Base-by-base conservation (phyloP, 768 basidiomycete genomes). In the Hirschioporus abietinus region DNA sequence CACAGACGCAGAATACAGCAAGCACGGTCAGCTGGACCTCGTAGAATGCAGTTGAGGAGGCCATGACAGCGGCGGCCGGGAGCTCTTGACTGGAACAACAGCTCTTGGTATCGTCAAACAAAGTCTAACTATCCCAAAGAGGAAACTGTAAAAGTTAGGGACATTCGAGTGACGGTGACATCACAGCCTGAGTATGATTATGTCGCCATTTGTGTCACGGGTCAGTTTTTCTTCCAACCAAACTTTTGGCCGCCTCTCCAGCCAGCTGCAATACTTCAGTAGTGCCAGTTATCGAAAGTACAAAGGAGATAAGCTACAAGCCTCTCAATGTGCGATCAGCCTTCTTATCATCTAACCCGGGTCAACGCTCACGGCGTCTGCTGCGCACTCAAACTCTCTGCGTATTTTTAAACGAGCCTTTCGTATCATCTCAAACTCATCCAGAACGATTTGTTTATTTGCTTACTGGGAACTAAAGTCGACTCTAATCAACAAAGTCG, bases 11-110 rank as follows among this genome's bases (percentile, higher is more conserved):
- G 42, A 76, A 72, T n/a, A 69, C 70, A 27, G 73, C 69, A 25
- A 82, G 75, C 12, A 79, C 65, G 35, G 78, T 69, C 42, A 81
- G 68, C 66, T 82, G 80, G n/a, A 74, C 66, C 68, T 82, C 80
- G 65, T 82, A 82, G 72, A 82, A 82, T 62, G 69, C 70, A 34
- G 70, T 61, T 34, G 60, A 52, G 12, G 42, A 52, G 42, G 42
- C 42, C 42, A 52, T 52, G 42, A 20, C 42, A 52, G 42, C 42
- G 42, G 42, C 42, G 42, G 42, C 42, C 42, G 42, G 4, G 42
- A 5, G 42, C 42, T 36, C 35, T 52, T 52, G 42, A 52, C 42
- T 52, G 12, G 12, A 12, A 52, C 42, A 20, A 52, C 42, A 30
- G 30, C 30, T 30, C 30, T 30, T 30, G 30, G 30, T 30, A 8